phyloP scores from a whole-genome alignment of 768 basidiomycete genomes.

The Lactarius vividus region DNA sequence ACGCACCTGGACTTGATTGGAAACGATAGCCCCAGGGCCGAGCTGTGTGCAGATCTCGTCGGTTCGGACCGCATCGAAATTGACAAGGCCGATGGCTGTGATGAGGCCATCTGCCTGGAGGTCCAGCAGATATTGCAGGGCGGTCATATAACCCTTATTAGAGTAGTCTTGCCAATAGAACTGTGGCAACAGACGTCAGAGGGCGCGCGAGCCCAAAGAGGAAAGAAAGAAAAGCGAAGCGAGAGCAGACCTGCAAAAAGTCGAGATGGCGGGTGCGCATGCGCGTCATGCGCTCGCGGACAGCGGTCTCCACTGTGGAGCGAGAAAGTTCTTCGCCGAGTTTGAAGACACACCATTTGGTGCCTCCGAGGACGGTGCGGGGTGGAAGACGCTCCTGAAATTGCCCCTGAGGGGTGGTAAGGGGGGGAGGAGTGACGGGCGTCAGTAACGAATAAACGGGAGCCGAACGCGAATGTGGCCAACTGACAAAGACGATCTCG shows the following conservation, averaged over 20 bases:
- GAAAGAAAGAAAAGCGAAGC: neutral
- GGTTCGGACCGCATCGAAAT: conserved; percentile 72
- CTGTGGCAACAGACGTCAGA: conserved; percentile 37
- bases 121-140: conserved; percentile 52
- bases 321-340: conserved; percentile 46
- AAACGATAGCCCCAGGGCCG: conserved; percentile 67
- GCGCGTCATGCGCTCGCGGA: conserved; percentile 67
- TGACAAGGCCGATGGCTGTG: conserved; percentile 69
- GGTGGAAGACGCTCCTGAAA: conserved; percentile 50
- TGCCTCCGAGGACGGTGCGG: conserved; percentile 60
- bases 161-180: conserved; percentile 79
- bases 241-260: conserved; percentile 59
- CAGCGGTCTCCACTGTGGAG: conserved; percentile 55
- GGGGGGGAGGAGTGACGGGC: neutral
- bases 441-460: neutral
- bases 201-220: conserved; percentile 2
- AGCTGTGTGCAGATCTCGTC: conserved; percentile 79
- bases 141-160: conserved; percentile 47
- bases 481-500: conserved; percentile 69
- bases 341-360: conserved; percentile 85
- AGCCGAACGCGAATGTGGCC: conserved; percentile 6
- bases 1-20: conserved; percentile 78
- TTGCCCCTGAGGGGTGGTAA: conserved; percentile 57
- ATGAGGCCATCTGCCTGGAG: conserved; percentile 61
- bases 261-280: conserved; percentile 62